phyloP scores from a whole-genome alignment of 306 rosid genomes.

The Cotoneaster glaucophyllus region DNA sequence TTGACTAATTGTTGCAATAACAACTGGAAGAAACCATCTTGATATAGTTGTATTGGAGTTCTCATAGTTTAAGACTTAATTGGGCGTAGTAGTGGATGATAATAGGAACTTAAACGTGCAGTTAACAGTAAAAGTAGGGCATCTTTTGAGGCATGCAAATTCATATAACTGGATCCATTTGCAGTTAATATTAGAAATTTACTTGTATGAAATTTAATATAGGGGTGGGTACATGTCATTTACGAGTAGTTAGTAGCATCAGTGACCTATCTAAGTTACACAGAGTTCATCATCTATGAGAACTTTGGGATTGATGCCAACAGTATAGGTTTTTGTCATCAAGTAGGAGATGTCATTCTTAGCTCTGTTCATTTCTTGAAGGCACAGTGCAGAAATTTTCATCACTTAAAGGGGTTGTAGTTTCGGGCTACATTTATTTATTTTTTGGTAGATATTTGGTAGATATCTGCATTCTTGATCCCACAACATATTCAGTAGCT shows the following conservation, averaged over 20 bases:
- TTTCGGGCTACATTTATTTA: background rate
- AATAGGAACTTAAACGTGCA: background rate
- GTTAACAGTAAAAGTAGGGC: background rate
- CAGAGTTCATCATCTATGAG: background rate
- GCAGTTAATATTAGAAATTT: background rate
- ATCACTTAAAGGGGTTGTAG: background rate
- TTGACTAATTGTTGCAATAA: background rate
- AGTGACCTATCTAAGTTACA: background rate
- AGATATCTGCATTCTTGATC: background rate
- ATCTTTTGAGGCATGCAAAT: background rate
- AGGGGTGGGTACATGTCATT: background rate
- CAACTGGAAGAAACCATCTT: background rate
- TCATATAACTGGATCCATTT: background rate
- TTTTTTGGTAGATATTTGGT: background rate
- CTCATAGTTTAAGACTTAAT: background rate
- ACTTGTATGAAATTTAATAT: background rate
- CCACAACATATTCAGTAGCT: background rate
- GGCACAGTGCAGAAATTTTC: background rate
- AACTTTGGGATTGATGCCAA: background rate
- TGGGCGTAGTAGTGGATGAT: background rate
- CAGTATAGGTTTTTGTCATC: background rate
- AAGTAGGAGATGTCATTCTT: background rate
- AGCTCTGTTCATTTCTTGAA: background rate
- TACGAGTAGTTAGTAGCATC: background rate
- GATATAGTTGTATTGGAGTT: background rate